Percentiles rank a stretch among this genome's conserved stretches.
These are phyloP conservation scores for Neofusicoccum ribis DNA, from an alignment of 2,329 filamentous ascomycete genomes.

Conservation along the genomic window DNA sequence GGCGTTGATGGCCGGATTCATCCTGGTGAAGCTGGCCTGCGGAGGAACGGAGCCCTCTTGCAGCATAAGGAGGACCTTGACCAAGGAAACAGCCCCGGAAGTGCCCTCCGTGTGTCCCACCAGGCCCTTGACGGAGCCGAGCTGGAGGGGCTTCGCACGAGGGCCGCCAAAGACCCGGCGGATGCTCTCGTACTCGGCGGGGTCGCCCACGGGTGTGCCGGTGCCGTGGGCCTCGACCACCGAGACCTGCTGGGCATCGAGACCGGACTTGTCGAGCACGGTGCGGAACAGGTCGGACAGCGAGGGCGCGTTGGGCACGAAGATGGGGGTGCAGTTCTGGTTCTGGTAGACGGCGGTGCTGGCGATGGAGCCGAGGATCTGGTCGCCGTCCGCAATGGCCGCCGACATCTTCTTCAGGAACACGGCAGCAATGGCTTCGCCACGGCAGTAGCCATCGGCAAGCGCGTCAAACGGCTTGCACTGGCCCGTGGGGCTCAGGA, in stretches of 20 bases:
- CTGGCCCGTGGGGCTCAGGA: conserved; percentile 44
- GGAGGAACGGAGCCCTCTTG: conserved; percentile 8
- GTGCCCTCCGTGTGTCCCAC: conserved; percentile 18
- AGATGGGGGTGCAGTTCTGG: background rate
- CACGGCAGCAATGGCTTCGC: conserved; percentile 51
- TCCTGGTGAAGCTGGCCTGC: conserved; percentile 23
- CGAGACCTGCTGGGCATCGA: conserved; percentile 19
- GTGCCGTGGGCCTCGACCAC: conserved; percentile 26
- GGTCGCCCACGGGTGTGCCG: conserved; percentile 25
- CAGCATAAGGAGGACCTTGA: conserved; percentile 22
- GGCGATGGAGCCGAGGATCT: conserved; percentile 48
- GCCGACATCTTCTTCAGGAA: conserved; percentile 53
- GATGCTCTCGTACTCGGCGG: conserved; percentile 19
- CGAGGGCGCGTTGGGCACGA: conserved; percentile 22
- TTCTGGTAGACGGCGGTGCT: conserved; percentile 23
- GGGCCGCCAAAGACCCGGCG: conserved; percentile 19
- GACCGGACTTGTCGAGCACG: conserved; percentile 16
- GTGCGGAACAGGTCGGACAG: conserved; percentile 22
- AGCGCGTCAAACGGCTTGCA: conserved; percentile 43
- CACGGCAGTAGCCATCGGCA: conserved; percentile 58
- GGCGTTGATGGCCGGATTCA: conserved; percentile 26
- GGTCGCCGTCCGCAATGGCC: conserved; percentile 52
- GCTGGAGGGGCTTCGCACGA: background rate
- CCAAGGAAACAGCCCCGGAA: conserved; percentile 28
- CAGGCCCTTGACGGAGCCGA: background rate